Conservation (phyloP, 2,329 filamentous ascomycete genomes). For the Calycina herbarum region DNA sequence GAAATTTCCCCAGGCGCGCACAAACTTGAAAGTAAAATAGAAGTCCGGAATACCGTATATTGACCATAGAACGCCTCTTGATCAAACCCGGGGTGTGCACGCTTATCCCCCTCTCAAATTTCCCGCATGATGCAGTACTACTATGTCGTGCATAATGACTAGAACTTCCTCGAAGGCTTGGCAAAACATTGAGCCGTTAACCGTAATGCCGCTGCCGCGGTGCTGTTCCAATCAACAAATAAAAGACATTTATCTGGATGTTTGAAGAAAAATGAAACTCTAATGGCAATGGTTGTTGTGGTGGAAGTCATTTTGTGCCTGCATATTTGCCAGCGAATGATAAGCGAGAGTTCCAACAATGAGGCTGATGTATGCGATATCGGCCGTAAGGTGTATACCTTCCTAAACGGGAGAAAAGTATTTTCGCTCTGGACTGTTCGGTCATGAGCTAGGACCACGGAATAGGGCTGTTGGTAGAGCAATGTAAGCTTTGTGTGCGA, state of each 20-base stretch:
- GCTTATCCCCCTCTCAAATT: neutral
- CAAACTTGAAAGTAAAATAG: too few relatives aligned
- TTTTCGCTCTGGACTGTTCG: neutral
- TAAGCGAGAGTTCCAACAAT: neutral
- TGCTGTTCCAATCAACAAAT: neutral
- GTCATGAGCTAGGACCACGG: too few relatives aligned
- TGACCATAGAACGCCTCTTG: neutral
- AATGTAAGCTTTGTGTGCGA: too few relatives aligned
- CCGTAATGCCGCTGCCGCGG: neutral
- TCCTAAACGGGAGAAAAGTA: neutral
- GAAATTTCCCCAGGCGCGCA: too few relatives aligned
- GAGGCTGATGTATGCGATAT: neutral
- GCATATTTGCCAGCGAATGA: neutral
- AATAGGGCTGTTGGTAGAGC: too few relatives aligned
- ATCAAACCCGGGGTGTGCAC: neutral
- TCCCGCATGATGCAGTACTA: neutral
- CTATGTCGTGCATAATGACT: neutral
- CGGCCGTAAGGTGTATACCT: neutral
- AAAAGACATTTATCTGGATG: neutral
- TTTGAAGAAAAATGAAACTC: too few relatives aligned
- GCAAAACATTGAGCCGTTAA: neutral
- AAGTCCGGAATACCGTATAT: neutral
- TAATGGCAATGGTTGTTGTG: too few relatives aligned
- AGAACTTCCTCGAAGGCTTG: neutral
- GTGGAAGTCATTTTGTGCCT: neutral